phyloP scores from a whole-genome alignment of 345 rosid genomes.

The Dimocarpus longan region DNA sequence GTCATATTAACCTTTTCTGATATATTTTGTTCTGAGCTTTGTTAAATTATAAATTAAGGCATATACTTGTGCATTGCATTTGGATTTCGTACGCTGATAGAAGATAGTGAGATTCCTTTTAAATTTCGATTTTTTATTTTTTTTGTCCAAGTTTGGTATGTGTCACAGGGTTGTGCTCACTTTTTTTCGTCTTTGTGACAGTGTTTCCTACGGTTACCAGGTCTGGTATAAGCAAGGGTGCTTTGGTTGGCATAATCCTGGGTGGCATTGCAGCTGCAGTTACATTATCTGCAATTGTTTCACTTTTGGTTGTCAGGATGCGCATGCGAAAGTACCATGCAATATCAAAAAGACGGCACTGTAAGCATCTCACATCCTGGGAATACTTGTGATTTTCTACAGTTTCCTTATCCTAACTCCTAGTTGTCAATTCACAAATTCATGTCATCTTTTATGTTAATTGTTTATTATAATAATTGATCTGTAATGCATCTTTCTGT shows the following conservation, averaged over 20 bases:
- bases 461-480: background rate
- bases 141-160: background rate
- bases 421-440: background rate
- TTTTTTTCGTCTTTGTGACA: conserved; percentile 29
- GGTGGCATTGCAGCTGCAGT: conserved; percentile 76
- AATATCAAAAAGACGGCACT: conserved; percentile 49
- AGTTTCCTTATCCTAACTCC: background rate
- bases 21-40: conserved; percentile 3
- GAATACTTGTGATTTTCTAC: background rate
- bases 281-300: conserved; percentile 63
- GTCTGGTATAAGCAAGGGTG: conserved; percentile 62
- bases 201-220: conserved; percentile 32
- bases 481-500: background rate
- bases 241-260: conserved; percentile 61
- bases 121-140: background rate
- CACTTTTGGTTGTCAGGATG: conserved; percentile 58
- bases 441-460: background rate
- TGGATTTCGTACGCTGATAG: background rate
- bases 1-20: conserved; percentile 35
- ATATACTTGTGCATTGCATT: background rate
- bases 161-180: conserved; percentile 5
- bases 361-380: conserved; percentile 47
- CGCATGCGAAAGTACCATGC: conserved; percentile 43
- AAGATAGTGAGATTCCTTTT: background rate
- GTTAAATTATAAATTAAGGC: background rate